Base-by-base conservation (phyloP, 176 grass and related monocot genomes). In the Tillandsia leiboldiana region DNA sequence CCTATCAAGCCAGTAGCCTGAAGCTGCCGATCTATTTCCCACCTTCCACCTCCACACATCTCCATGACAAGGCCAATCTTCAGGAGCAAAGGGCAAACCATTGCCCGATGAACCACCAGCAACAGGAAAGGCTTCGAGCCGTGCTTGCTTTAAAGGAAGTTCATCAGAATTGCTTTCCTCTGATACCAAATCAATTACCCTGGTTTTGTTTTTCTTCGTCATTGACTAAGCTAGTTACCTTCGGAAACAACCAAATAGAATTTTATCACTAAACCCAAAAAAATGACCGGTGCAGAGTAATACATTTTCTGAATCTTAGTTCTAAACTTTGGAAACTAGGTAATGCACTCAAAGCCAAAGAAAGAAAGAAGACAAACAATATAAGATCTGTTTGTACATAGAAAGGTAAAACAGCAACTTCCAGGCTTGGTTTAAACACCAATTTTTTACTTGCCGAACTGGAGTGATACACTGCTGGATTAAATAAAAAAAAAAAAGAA, bases 31-130 rank as follows among this genome's bases (percentile, higher is more conserved):
- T 61, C 88, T 79, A 69, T 0, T 54, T 72, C 89, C 89, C 48
- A 91, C 89, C 81, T 80, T 91, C 89, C 89, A 91, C 3, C 72
- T 51, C 89, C 89, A 91, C 61, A 50, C 57, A 78, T 91, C 89
- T 71, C 82, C 89, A 69, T 75, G 71, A 53, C 62, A 53, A 63
- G 89, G 85, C 89, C 89, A 91, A 69, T 91, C 81, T 74, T 82
- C 85, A 80, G 85, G 89, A 68, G 85, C 89, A 77, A 85, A 91
- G 49, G 89, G 89, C 66, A 87, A 72, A 71, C 85, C 89, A 53
- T 54, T 72, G 65, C 85, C 89, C 9, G 72, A 83, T 65, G 89
- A 23, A 79, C 86, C 72, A 51, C 24, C 85, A 27, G 27, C 42
- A 53, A 91, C 85, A 65, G 89, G 85, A 74, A 77, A 72, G 49